phyloP scores from a whole-genome alignment of 495 filamentous ascomycete genomes.

The Penicillium fimorum region DNA sequence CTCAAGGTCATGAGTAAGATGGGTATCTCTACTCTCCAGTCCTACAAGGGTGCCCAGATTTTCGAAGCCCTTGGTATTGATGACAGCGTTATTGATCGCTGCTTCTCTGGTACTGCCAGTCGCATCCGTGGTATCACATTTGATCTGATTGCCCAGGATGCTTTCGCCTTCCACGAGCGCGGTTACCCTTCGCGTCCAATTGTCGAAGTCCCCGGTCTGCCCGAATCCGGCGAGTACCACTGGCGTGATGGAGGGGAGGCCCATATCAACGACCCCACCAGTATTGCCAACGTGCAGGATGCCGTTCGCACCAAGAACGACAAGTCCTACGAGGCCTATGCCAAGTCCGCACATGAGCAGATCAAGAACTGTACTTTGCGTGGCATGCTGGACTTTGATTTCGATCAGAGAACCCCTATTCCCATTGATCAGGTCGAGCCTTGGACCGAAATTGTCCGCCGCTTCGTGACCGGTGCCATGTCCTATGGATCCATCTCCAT shows the following conservation, averaged over 20 bases:
- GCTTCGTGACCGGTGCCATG: slow-evolving; percentile 99
- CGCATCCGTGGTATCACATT: slow-evolving; percentile 96
- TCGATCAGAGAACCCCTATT: slow-evolving; percentile 80
- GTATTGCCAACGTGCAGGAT: slow-evolving; percentile 98
- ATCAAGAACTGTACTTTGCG: slow-evolving; percentile 98
- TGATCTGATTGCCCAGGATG: slow-evolving; percentile 92
- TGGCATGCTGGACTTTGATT: slow-evolving; percentile 96
- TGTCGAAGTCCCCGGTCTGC: slow-evolving; percentile 75
- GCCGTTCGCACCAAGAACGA: slow-evolving; percentile 98
- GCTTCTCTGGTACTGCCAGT: slow-evolving; percentile 93
- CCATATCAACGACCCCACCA: slow-evolving; percentile 95
- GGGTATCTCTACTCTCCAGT: slow-evolving; percentile 97
- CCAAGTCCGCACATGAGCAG: slow-evolving; percentile 89
- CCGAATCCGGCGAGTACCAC: slow-evolving; percentile 97
- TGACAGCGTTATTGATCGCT: slow-evolving; percentile 91
- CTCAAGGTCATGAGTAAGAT: slow-evolving; percentile 99
- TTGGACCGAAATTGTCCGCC: slow-evolving; percentile 97
- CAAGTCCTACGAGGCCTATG: slow-evolving; percentile 99
- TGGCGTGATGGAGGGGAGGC: slow-evolving; percentile 98
- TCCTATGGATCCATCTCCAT: slow-evolving; percentile 99
- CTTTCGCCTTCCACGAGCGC: slow-evolving; percentile 94
- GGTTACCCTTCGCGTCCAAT: slow-evolving; percentile 86
- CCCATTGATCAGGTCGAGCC: slow-evolving; percentile 98
- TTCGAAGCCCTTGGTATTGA: slow-evolving; percentile 99
- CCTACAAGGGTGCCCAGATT: slow-evolving; percentile 99